Evolutionary conservation across 2,329 filamentous ascomycete species (phyloP).

Genomic region (Pseudogymnoascus sp.): DNA sequence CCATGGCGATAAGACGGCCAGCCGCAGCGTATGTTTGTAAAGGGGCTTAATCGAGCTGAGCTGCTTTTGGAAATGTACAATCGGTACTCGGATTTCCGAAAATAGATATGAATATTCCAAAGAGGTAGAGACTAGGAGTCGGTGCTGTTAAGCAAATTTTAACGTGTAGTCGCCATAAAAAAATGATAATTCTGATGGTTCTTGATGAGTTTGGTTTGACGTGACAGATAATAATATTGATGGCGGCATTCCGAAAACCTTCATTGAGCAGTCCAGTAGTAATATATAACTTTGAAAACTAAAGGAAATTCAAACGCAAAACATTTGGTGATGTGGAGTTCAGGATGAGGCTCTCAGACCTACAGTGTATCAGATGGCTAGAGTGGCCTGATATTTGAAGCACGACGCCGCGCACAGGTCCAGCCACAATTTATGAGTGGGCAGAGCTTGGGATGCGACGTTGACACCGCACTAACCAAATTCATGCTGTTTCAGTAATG

Average conservation of each 20-base stretch:
- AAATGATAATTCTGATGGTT: background rate
- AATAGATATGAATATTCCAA: background rate
- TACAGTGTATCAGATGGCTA: conserved; percentile 4
- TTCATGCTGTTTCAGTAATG: conserved; percentile 2
- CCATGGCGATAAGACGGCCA: background rate
- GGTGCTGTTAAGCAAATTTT: background rate
- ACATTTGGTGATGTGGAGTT: conserved; percentile 1
- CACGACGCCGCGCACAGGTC: background rate
- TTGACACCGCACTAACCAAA: background rate
- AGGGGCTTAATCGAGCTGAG: background rate
- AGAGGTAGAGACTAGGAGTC: background rate
- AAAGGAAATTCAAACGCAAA: background rate
- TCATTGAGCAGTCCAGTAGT: background rate
- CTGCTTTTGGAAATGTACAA: background rate
- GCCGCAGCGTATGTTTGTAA: background rate
- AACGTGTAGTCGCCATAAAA: background rate
- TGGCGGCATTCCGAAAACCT: background rate
- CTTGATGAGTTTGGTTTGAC: background rate
- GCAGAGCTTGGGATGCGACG: background rate
- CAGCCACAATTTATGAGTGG: conserved; percentile 1
- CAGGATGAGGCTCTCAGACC: conserved; percentile 5
- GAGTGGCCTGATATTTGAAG: conserved; percentile 6
- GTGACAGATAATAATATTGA: background rate
- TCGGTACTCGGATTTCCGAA: background rate
- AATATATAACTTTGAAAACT: conserved; percentile 2